These are phyloP conservation scores for Coemansia sp. DNA, from an alignment of 192 early-diverging fungal species.

Conservation along the genomic window DNA sequence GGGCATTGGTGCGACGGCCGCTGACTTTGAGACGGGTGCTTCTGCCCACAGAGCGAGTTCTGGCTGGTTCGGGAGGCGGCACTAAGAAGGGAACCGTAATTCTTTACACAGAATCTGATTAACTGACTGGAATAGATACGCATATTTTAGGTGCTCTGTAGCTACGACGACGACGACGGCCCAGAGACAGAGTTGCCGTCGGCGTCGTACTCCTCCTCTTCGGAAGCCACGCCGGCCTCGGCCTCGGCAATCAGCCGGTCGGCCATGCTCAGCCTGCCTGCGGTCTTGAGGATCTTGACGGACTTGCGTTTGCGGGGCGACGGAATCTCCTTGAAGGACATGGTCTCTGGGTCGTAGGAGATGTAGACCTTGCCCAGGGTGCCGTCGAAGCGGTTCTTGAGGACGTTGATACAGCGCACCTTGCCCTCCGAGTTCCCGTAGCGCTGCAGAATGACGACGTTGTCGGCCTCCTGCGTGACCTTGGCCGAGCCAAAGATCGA, in stretches of 20 bases:
- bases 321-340: slow-evolving; percentile 35
- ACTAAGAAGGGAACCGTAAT: too few relatives aligned
- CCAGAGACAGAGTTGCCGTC: too few relatives aligned
- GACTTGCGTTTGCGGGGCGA: slow-evolving; percentile 37
- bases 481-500: slow-evolving; percentile 69
- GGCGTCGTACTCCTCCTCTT: too few relatives aligned
- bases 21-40: too few relatives aligned
- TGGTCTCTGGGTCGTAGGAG: slow-evolving; percentile 30
- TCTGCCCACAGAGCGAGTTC: too few relatives aligned
- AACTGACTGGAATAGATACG: too few relatives aligned
- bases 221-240: too few relatives aligned
- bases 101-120: too few relatives aligned
- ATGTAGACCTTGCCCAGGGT: slow-evolving; percentile 56
- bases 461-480: slow-evolving; percentile 72
- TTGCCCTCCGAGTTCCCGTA: slow-evolving; percentile 33
- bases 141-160: too few relatives aligned
- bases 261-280: slow-evolving; percentile 21
- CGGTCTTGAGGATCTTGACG: slow-evolving; percentile 21
- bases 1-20: too few relatives aligned
- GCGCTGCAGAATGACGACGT: slow-evolving; percentile 63
- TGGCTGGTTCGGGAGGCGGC: too few relatives aligned
- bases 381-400: slow-evolving; percentile 69
- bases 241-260: slow-evolving; percentile 23
- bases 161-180: too few relatives aligned
- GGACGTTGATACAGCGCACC: slow-evolving; percentile 54